These are phyloP conservation scores for Ophiostoma piceae DNA, from an alignment of 2,329 filamentous ascomycete genomes.

Conservation along the genomic window DNA sequence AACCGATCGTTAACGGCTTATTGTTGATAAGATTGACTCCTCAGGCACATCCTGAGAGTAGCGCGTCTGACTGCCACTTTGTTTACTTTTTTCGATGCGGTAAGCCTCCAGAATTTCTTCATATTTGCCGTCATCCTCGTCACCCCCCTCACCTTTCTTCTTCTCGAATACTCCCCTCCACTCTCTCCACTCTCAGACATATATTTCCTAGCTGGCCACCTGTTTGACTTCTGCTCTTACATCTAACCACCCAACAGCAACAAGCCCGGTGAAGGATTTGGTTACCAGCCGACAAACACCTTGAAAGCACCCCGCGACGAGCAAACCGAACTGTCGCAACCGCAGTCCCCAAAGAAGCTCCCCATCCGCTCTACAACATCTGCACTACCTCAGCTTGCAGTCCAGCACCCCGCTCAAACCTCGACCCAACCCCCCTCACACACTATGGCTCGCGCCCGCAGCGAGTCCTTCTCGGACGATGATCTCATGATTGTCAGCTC, in stretches of 20 bases:
- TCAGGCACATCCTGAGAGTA: background rate
- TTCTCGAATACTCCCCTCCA: background rate
- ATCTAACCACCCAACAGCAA: background rate
- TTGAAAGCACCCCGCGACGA: background rate
- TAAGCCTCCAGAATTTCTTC: background rate
- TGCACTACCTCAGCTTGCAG: conserved; percentile 21
- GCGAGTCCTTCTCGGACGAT: conserved; percentile 36
- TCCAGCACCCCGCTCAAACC: background rate
- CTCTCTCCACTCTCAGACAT: background rate
- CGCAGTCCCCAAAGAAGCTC: background rate
- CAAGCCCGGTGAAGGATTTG: background rate
- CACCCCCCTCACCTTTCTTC: background rate
- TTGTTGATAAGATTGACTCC: background rate
- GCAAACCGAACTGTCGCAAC: background rate
- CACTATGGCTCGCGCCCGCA: conserved; percentile 28
- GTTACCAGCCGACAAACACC: background rate
- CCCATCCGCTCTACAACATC: conserved; percentile 28
- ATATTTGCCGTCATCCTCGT: background rate
- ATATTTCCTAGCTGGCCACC: background rate
- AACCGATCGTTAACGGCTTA: background rate
- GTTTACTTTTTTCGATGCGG: background rate
- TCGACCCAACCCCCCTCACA: background rate
- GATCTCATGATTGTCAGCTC: conserved; percentile 37
- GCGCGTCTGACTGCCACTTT: background rate
- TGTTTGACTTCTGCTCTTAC: background rate